Evolutionary conservation across 1,139 yeast genomes (phyloP).

Genomic region (Blastobotrys buckinghamii): DNA sequence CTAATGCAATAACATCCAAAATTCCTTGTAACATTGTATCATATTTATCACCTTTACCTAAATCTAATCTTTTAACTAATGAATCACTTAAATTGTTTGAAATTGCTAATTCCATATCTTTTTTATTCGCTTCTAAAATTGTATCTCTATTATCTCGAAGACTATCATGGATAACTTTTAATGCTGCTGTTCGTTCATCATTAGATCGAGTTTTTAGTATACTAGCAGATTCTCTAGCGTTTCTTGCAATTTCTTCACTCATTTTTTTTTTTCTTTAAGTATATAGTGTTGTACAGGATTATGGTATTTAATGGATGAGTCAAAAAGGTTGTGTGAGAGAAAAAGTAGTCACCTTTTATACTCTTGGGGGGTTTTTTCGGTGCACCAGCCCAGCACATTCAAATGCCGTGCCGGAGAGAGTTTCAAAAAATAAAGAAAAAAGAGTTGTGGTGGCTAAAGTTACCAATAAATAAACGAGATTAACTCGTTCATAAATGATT

Average conservation of each 20-base stretch:
- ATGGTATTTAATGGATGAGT: too few species aligned
- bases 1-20: conserved; percentile 78
- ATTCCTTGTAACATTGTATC: conserved; percentile 95
- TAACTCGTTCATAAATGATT: too few species aligned
- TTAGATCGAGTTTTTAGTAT: conserved; percentile 69
- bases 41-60: conserved; percentile 74
- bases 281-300: too few species aligned
- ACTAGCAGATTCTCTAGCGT: conserved; percentile 75
- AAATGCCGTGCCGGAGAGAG: too few species aligned
- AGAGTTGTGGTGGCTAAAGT: too few species aligned
- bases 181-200: conserved; percentile 66
- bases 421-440: too few species aligned
- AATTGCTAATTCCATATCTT: conserved; percentile 69
- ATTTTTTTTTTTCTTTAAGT: conserved; percentile 10
- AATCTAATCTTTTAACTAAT: conserved; percentile 75
- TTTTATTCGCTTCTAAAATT: conserved; percentile 64
- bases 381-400: too few species aligned
- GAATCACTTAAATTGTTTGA: conserved; percentile 56
- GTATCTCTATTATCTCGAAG: conserved; percentile 50
- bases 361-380: too few species aligned
- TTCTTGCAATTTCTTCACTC: conserved; percentile 74
- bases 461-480: too few species aligned
- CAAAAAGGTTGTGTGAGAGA: too few species aligned
- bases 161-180: conserved; percentile 65
- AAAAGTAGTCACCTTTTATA: too few species aligned